Evolutionary conservation across 2,329 filamentous ascomycete species (phyloP).

Genomic region (Alternaria tenuissima): DNA sequence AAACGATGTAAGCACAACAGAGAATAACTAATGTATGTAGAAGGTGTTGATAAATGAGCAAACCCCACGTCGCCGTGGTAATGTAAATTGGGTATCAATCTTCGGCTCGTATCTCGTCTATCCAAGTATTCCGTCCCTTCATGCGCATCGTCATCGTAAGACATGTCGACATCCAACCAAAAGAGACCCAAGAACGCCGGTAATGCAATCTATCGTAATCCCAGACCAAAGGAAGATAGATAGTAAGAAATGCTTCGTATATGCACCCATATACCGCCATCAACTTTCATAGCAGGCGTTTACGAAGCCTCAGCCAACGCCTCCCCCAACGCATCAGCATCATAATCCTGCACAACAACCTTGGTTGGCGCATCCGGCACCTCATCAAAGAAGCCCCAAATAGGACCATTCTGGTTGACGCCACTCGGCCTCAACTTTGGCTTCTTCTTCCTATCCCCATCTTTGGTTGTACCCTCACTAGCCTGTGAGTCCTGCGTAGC

Average conservation of each 20-base stretch:
- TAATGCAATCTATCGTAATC: background rate
- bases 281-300: background rate
- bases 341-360: constrained; percentile 47
- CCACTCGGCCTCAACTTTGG: constrained; percentile 42
- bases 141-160: no score
- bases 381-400: constrained; percentile 51
- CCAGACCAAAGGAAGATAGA: background rate
- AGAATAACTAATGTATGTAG: no score
- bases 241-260: background rate
- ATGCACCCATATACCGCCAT: no score
- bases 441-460: constrained; percentile 25
- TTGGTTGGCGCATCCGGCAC: constrained; percentile 44
- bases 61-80: no score
- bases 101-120: no score
- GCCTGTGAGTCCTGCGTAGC: constrained; percentile 19
- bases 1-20: no score
- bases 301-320: constrained; percentile 31
- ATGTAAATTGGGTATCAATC: no score
- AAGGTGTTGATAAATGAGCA: no score
- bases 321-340: constrained; percentile 50
- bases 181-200: background rate
- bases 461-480: constrained; percentile 19
- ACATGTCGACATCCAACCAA: no score
- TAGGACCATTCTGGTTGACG: constrained; percentile 51
- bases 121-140: no score